phyloP scores from a whole-genome alignment of 176 grass and related monocot genomes.

The Oryza meridionalis region DNA sequence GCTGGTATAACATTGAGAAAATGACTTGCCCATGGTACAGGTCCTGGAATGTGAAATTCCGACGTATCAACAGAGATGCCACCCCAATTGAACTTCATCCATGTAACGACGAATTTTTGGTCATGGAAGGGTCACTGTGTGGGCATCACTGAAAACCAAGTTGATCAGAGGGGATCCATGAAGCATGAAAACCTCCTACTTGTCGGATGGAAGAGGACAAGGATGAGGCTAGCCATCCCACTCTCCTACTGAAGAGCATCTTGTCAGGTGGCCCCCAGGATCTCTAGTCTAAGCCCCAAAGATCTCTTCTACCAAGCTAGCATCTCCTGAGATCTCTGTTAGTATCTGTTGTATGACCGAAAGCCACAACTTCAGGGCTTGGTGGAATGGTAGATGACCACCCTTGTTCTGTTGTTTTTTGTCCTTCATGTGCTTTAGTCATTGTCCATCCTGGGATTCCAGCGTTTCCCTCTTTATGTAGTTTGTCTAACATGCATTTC shows the following conservation, averaged over 20 bases:
- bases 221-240: conserved; percentile 28
- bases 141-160: conserved; percentile 40
- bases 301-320: conserved; percentile 42
- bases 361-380: conserved; percentile 58
- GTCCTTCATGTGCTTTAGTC: conserved; percentile 50
- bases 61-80: conserved; percentile 9
- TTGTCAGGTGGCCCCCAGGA: conserved; percentile 24
- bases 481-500: conserved; percentile 9
- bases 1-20: conserved; percentile 5
- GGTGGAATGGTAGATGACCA: conserved; percentile 18
- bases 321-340: conserved; percentile 57
- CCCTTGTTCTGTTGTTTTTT: conserved; percentile 2
- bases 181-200: conserved; percentile 44
- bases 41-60: neutral
- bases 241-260: conserved; percentile 19
- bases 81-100: neutral
- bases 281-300: conserved; percentile 26
- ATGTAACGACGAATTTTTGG: neutral
- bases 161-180: conserved; percentile 40
- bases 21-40: conserved; percentile 28
- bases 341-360: conserved; percentile 47
- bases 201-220: conserved; percentile 55
- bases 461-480: conserved; percentile 26
- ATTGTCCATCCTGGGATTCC: conserved; percentile 41
- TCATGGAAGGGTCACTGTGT: neutral